Evolutionary conservation across 225 moss, liverwort and hornwort species (phyloP).

Genomic region (Ulota crispa): DNA sequence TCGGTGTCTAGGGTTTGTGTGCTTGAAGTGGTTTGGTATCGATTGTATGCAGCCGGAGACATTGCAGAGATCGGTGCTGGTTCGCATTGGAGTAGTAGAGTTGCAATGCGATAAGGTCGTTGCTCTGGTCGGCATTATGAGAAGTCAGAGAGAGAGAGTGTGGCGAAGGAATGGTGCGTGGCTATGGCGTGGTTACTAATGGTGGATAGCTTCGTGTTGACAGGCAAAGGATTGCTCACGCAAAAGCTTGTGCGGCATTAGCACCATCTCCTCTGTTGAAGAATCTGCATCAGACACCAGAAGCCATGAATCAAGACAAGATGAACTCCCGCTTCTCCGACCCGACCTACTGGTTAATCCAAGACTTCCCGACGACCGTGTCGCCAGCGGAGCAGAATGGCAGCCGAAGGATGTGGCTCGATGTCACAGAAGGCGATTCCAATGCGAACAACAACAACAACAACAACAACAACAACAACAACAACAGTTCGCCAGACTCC

Average conservation of each 20-base stretch:
- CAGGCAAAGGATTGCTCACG: not conserved
- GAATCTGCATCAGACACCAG: slow-evolving; percentile 42
- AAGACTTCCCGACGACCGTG: slow-evolving; percentile 15
- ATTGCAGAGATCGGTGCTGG: not conserved
- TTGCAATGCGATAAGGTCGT: not conserved
- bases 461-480: not conserved
- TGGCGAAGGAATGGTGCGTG: not conserved
- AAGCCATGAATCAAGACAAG: slow-evolving; percentile 34
- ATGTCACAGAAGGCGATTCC: slow-evolving; percentile 20
- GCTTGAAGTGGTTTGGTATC: not conserved
- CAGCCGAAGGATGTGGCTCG: slow-evolving; percentile 20
- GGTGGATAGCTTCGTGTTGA: not conserved
- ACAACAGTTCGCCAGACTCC: slow-evolving; percentile 17
- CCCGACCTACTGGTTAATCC: slow-evolving; percentile 45
- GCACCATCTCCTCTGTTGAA: not conserved
- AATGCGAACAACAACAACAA: not conserved
- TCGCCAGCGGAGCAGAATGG: not conserved
- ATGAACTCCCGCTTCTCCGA: slow-evolving; percentile 28
- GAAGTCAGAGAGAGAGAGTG: too few relatives aligned
- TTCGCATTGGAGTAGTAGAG: not conserved
- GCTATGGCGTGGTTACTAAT: slow-evolving; percentile 18
- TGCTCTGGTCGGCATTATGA: not conserved
- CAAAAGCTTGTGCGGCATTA: slow-evolving; percentile 5
- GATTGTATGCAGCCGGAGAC: not conserved
- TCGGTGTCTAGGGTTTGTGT: not conserved